Conservation (phyloP, 352 stramenopile species). For the Globisporangium polare region DNA sequence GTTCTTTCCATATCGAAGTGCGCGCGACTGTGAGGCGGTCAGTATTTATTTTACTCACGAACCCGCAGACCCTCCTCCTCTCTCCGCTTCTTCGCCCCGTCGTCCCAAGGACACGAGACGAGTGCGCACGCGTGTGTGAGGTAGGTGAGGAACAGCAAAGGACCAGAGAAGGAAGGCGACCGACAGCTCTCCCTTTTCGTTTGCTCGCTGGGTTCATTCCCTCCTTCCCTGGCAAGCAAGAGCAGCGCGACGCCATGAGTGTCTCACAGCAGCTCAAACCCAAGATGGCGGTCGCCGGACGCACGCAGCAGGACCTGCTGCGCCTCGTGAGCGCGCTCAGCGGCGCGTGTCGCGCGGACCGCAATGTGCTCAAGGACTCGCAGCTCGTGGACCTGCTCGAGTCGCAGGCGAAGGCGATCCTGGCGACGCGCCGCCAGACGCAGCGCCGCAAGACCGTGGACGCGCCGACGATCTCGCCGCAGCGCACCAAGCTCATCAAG, state of each 20-base stretch:
- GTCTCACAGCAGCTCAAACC: background rate
- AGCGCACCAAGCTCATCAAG: constrained; percentile 30
- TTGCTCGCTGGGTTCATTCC: background rate
- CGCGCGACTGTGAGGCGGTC: constrained; percentile 1
- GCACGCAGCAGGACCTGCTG: constrained; percentile 28
- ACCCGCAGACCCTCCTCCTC: constrained; percentile 6
- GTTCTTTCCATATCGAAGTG: constrained; percentile 13
- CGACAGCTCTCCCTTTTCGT: background rate
- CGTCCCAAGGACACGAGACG: background rate
- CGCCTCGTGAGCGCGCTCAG: constrained; percentile 59
- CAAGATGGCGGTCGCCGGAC: constrained; percentile 10
- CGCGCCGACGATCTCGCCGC: constrained; percentile 20
- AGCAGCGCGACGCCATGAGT: background rate
- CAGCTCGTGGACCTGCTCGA: constrained; percentile 66
- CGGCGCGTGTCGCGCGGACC: constrained; percentile 48
- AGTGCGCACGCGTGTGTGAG: background rate
- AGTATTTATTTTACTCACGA: constrained; percentile 43
- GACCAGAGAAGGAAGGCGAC: constrained; percentile 9
- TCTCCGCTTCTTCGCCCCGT: background rate
- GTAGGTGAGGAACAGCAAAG: background rate
- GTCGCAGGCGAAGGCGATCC: constrained; percentile 46
- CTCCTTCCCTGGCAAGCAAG: too few species aligned
- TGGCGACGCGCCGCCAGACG: constrained; percentile 34
- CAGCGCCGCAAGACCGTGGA: constrained; percentile 14
- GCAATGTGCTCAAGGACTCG: constrained; percentile 63